phyloP scores from a whole-genome alignment of 202 grass and related monocot species.

The Saccharum hybrid region DNA sequence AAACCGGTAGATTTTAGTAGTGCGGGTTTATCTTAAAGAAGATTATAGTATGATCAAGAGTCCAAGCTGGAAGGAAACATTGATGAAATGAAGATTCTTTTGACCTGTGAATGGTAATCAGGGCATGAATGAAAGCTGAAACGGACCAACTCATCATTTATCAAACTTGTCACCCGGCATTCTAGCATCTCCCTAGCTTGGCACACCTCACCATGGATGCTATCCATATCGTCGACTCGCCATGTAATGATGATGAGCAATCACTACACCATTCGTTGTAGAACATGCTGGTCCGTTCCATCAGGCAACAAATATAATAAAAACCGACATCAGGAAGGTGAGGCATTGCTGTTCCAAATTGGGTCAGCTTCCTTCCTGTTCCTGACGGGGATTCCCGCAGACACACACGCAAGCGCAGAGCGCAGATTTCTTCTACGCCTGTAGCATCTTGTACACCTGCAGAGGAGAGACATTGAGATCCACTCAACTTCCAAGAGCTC shows the following conservation, averaged over 20 bases:
- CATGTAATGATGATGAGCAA: constrained; percentile 25
- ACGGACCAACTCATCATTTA: neutral
- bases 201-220: neutral
- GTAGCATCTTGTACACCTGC: neutral
- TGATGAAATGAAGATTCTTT: too few relatives aligned
- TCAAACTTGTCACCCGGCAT: neutral
- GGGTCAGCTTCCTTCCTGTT: neutral
- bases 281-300: neutral
- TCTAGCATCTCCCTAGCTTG: neutral
- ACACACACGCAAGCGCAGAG: neutral
- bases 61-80: too few relatives aligned
- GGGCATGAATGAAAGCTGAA: neutral
- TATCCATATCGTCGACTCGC: neutral
- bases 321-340: neutral
- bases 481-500: neutral
- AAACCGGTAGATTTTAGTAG: too few relatives aligned
- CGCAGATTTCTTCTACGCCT: neutral
- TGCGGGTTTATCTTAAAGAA: too few relatives aligned
- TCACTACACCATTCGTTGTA: constrained; percentile 3
- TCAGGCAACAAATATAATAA: constrained; percentile 1
- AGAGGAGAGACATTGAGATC: neutral
- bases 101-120: too few relatives aligned
- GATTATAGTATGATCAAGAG: too few relatives aligned
- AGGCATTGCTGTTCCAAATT: constrained; percentile 34
- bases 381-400: neutral